Evolutionary conservation across 768 basidiomycete species (phyloP).

Genomic region (Hericium alpestre): DNA sequence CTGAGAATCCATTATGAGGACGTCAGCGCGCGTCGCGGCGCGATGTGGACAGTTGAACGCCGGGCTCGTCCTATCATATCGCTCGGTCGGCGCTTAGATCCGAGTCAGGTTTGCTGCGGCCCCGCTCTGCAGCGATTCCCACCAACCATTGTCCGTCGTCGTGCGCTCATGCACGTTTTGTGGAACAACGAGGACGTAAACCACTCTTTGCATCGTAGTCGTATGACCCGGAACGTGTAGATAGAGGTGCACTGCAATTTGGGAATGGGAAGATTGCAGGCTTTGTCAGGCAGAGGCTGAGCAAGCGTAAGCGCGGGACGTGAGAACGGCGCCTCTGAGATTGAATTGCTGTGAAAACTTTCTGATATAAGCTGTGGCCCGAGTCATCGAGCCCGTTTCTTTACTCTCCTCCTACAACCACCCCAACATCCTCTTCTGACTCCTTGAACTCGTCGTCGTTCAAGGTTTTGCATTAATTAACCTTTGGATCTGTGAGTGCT

Average conservation of each 20-base stretch:
- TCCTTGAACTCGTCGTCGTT: conserved; percentile 4
- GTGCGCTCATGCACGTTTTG: background rate
- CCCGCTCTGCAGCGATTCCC: background rate
- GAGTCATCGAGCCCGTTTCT: conserved; percentile 7
- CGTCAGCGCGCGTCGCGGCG: too few relatives aligned
- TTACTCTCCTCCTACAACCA: conserved; percentile 1
- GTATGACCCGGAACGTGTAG: background rate
- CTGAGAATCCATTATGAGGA: too few relatives aligned
- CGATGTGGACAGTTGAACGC: too few relatives aligned
- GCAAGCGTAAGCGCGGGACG: background rate
- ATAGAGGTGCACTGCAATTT: background rate
- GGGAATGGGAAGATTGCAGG: background rate
- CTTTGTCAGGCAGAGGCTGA: background rate
- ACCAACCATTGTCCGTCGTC: background rate
- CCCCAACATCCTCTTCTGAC: background rate
- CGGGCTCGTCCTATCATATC: background rate
- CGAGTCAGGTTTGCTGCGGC: background rate
- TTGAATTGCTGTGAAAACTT: conserved; percentile 10
- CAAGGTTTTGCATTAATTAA: conserved; percentile 1
- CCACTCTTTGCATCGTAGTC: background rate
- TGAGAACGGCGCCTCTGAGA: conserved; percentile 6
- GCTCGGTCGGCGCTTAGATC: background rate
- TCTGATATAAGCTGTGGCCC: conserved; percentile 6
- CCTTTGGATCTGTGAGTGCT: conserved; percentile 13
- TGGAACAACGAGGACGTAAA: background rate